Percentiles rank a stretch among this genome's conserved stretches.
phyloP scores from a whole-genome alignment of 352 stramenopile species.

The Aphanomyces cochlioides region DNA sequence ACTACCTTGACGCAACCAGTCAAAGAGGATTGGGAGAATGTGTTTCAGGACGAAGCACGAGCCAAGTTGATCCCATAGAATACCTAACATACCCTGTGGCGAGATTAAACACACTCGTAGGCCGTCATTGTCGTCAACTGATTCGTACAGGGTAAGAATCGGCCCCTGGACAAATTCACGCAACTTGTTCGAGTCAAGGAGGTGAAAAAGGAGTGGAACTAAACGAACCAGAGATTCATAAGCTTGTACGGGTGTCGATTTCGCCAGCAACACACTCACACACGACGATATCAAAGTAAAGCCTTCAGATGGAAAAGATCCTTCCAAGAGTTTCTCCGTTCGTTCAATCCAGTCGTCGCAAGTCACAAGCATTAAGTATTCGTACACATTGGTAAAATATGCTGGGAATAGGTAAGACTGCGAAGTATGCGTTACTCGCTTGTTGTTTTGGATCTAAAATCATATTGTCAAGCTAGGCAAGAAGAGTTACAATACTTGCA shows the following conservation, averaged over 20 bases:
- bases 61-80: slow-evolving; percentile 50
- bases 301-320: not conserved
- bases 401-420: slow-evolving; percentile 30
- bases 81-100: slow-evolving; percentile 46
- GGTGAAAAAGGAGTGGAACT: slow-evolving; percentile 38
- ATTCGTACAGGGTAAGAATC: slow-evolving; percentile 59
- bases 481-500: not conserved
- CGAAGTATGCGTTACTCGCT: slow-evolving; percentile 2
- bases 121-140: slow-evolving; percentile 36
- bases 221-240: not conserved
- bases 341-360: slow-evolving; percentile 28
- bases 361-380: slow-evolving; percentile 21
- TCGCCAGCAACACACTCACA: not conserved
- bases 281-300: not conserved
- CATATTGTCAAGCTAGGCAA: no score
- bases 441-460: no score
- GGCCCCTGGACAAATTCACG: slow-evolving; percentile 41
- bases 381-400: not conserved
- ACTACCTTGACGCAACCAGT: slow-evolving; percentile 50
- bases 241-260: not conserved
- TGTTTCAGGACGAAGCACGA: slow-evolving; percentile 42
- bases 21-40: slow-evolving; percentile 59
- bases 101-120: slow-evolving; percentile 45
- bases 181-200: slow-evolving; percentile 40
- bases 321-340: slow-evolving; percentile 26